Percentiles rank a stretch among this genome's conserved stretches.
These are phyloP conservation scores for Pichia manshurica DNA, from an alignment of 805 yeast genomes.

Conservation along the genomic window DNA sequence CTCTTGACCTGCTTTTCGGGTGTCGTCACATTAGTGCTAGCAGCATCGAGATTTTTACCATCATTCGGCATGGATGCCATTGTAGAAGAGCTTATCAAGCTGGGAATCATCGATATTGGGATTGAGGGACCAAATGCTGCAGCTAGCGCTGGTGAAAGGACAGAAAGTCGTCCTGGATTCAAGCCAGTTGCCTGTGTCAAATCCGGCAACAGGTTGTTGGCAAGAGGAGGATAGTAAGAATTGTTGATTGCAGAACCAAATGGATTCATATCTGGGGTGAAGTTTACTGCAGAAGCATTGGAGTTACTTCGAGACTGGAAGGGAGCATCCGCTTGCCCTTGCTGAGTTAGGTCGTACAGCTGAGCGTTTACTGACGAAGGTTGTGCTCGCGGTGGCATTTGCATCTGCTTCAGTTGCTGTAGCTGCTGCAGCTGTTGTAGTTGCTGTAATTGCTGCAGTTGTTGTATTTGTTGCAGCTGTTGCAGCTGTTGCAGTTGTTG, in stretches of 20 bases:
- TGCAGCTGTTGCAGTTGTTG: slow-evolving; percentile 7
- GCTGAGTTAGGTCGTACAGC: neutral
- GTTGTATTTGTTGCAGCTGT: slow-evolving; percentile 13
- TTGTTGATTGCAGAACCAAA: neutral
- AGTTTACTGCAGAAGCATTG: slow-evolving; percentile 2
- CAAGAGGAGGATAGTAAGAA: neutral
- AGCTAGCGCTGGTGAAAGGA: neutral
- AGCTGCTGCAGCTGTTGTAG: slow-evolving; percentile 15
- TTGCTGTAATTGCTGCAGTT: slow-evolving; percentile 9
- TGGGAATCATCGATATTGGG: slow-evolving; percentile 4
- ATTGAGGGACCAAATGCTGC: slow-evolving; percentile 6
- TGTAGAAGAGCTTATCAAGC: neutral
- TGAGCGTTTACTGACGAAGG: too few species aligned
- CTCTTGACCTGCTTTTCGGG: neutral
- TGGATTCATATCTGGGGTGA: neutral
- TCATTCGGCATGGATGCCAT: neutral
- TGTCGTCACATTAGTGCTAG: too few species aligned
- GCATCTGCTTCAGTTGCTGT: slow-evolving; percentile 1
- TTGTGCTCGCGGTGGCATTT: slow-evolving; percentile 1
- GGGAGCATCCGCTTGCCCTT: neutral
- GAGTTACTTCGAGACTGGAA: slow-evolving; percentile 10
- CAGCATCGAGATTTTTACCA: neutral
- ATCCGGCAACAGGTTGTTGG: neutral
- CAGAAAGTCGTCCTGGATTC: neutral
- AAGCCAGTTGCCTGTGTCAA: neutral